Evolutionary conservation across 108 stramenopile species (phyloP).

Genomic region (Cyclotella choctawhatcheeana): DNA sequence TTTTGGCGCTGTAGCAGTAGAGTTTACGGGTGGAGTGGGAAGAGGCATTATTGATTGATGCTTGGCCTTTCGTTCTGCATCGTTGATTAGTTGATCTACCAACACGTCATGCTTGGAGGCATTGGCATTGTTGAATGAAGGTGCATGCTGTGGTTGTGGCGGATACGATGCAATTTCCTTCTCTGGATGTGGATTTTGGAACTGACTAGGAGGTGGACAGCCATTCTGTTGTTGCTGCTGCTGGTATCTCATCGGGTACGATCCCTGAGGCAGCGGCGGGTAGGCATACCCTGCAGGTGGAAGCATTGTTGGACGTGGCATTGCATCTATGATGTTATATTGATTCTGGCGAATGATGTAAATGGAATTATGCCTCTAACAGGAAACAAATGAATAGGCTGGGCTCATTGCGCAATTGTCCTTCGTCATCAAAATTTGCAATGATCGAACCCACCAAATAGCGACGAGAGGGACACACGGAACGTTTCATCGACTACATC

Average conservation of each 20-base stretch:
- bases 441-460: not conserved
- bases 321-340: not conserved
- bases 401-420: conserved; percentile 18
- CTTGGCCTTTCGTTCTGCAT: too few species aligned
- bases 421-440: not conserved
- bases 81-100: too few species aligned
- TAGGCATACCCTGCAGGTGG: not conserved
- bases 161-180: not conserved
- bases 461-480: not conserved
- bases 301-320: conserved; percentile 6
- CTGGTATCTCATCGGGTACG: not conserved
- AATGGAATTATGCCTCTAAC: not conserved
- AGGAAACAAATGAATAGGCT: not conserved
- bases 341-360: not conserved
- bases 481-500: not conserved
- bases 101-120: not conserved
- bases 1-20: not conserved
- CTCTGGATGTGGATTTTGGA: not conserved
- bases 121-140: conserved; percentile 1
- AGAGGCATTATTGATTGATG: not conserved
- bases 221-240: not conserved
- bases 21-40: not conserved
- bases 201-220: conserved; percentile 1
- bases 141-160: not conserved
- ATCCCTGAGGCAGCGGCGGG: not conserved